Percentiles rank a stretch among this genome's conserved stretches.
Conservation (phyloP, 2,329 filamentous ascomycete species). For the Cladophialophora immunda region DNA sequence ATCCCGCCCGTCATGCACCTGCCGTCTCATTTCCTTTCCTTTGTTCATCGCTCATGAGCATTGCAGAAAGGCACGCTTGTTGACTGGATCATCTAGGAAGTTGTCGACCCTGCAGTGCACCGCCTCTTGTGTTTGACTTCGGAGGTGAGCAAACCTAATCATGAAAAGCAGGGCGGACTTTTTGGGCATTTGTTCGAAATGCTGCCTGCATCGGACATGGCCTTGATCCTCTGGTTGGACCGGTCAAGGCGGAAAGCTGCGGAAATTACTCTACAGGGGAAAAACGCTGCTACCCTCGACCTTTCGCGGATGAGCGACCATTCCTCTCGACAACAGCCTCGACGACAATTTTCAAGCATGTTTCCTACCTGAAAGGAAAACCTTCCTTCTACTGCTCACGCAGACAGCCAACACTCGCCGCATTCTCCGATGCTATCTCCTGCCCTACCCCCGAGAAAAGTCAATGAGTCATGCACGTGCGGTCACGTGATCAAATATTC, state of each 20-base stretch:
- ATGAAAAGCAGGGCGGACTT: neutral
- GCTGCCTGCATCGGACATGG: conserved; percentile 16
- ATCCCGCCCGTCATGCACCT: neutral
- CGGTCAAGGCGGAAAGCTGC: conserved; percentile 34
- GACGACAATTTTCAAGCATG: neutral
- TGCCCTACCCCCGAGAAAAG: neutral
- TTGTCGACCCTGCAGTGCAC: neutral
- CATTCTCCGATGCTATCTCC: neutral
- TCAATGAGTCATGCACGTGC: neutral
- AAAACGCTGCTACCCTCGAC: conserved; percentile 1
- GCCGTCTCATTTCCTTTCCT: neutral
- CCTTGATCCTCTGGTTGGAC: conserved; percentile 21
- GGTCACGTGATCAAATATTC: conserved; percentile 1
- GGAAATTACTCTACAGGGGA: conserved; percentile 32
- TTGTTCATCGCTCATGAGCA: neutral
- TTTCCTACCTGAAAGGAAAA: neutral
- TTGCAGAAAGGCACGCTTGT: neutral
- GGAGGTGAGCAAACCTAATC: neutral
- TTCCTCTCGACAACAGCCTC: neutral
- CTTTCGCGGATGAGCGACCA: neutral
- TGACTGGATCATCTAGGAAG: neutral
- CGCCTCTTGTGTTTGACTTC: neutral
- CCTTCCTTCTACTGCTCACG: neutral
- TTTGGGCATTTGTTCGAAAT: neutral
- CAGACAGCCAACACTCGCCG: neutral